Conservation (phyloP, 106 monocot species). For the Allium fistulosum region DNA sequence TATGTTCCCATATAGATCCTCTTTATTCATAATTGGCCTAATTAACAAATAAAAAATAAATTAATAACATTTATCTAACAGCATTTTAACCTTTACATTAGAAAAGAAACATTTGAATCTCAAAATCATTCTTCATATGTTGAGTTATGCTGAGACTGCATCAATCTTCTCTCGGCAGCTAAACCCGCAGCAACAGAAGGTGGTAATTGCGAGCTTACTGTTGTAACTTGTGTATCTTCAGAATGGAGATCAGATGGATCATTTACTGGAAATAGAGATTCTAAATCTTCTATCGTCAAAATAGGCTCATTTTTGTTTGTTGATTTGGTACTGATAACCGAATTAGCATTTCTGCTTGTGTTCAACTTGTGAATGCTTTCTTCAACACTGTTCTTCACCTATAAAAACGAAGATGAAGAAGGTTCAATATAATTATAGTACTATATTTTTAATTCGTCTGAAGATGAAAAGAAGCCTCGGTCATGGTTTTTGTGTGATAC, state of each 20-base stretch:
- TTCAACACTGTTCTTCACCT: slow-evolving; percentile 87
- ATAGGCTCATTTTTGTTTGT: slow-evolving; percentile 47
- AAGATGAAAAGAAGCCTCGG: no score
- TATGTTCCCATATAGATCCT: no score
- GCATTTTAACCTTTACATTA: background rate
- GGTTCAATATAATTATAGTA: no score
- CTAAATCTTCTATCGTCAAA: slow-evolving; percentile 65
- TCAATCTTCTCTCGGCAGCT: slow-evolving; percentile 78
- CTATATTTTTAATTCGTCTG: no score
- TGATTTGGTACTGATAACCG: slow-evolving; percentile 29
- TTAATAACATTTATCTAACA: no score
- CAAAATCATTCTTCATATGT: background rate
- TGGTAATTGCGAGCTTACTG: slow-evolving; percentile 41
- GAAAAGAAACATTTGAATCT: background rate
- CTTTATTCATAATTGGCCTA: no score
- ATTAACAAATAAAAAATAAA: no score
- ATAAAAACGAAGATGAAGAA: slow-evolving; percentile 4
- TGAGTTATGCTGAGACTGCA: slow-evolving; percentile 12
- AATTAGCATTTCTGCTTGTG: slow-evolving; percentile 30
- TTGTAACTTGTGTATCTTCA: slow-evolving; percentile 9
- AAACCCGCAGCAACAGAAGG: slow-evolving; percentile 73
- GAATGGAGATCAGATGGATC: background rate
- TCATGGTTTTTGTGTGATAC: no score
- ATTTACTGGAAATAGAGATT: slow-evolving; percentile 54
- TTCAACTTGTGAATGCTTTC: slow-evolving; percentile 89